A percentile compares a stretch with the other conserved stretches of the same genome.
phyloP scores from a whole-genome alignment of 352 stramenopile species.

The Pythium insidiosum region DNA sequence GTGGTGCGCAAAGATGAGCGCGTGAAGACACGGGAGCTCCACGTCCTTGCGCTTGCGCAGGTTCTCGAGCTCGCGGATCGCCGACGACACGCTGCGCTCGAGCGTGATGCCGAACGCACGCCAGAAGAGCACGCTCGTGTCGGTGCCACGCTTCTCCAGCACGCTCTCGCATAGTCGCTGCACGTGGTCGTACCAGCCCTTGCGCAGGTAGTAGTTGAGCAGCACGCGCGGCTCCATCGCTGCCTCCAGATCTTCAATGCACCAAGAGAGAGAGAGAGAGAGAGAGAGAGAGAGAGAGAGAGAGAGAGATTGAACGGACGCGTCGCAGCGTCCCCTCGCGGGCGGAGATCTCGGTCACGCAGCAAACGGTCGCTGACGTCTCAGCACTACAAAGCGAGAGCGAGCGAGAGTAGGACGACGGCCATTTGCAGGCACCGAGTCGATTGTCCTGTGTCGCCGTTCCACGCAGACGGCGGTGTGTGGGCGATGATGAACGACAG shows the following conservation, averaged over 20 bases:
- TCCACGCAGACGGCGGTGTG: not conserved
- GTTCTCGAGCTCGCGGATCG: constrained; percentile 80
- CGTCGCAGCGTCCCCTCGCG: not conserved
- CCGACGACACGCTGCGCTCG: constrained; percentile 68
- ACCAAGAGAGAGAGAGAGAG: not conserved
- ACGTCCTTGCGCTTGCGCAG: constrained; percentile 76
- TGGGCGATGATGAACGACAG: not conserved
- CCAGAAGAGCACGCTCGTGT: constrained; percentile 83
- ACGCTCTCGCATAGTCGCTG: constrained; percentile 72
- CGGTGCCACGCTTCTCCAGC: constrained; percentile 77
- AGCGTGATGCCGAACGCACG: constrained; percentile 72
- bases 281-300: too few species aligned
- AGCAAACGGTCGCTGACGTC: not conserved
- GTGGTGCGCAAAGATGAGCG: constrained; percentile 68
- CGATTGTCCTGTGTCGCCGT: not conserved
- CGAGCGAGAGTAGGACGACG: not conserved
- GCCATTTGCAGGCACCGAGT: not conserved
- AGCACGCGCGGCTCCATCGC: constrained; percentile 54
- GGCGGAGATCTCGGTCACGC: not conserved
- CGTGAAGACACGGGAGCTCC: constrained; percentile 70
- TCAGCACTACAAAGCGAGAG: not conserved
- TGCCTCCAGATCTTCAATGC: not conserved
- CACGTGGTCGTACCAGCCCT: constrained; percentile 83
- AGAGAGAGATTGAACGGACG: too few species aligned
- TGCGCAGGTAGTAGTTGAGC: constrained; percentile 86